Percentiles rank a stretch among this genome's conserved stretches.
Conservation (phyloP, 148 eudicot species). For the Chenopodium quinoa region DNA sequence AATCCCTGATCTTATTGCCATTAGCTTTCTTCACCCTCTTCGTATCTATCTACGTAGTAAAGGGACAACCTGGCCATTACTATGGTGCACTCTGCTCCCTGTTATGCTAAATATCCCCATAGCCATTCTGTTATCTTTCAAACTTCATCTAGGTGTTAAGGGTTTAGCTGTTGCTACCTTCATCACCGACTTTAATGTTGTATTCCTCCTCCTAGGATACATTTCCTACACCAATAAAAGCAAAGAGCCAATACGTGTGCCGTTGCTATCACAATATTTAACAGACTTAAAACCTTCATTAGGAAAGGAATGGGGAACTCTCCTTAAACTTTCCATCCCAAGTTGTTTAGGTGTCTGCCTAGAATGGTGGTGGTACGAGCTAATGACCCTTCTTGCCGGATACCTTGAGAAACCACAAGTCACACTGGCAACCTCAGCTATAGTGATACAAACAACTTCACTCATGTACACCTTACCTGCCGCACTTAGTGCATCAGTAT, state of each 20-base stretch:
- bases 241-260: slow-evolving; percentile 30
- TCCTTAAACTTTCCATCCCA: slow-evolving; percentile 65
- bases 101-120: slow-evolving; percentile 60
- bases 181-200: slow-evolving; percentile 54
- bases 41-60: slow-evolving; percentile 71
- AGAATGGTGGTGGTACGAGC: slow-evolving; percentile 98
- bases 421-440: slow-evolving; percentile 74
- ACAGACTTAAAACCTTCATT: slow-evolving; percentile 29
- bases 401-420: slow-evolving; percentile 64
- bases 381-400: slow-evolving; percentile 83
- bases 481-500: slow-evolving; percentile 72
- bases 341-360: slow-evolving; percentile 75
- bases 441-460: slow-evolving; percentile 83
- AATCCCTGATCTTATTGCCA: slow-evolving; percentile 74
- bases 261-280: slow-evolving; percentile 31
- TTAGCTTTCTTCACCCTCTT: slow-evolving; percentile 75
- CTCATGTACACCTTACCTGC: slow-evolving; percentile 79
- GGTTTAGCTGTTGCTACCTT: slow-evolving; percentile 67
- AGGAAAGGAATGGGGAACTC: slow-evolving; percentile 58
- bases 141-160: slow-evolving; percentile 51
- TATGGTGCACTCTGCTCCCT: slow-evolving; percentile 66
- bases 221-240: slow-evolving; percentile 34
- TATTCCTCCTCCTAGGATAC: slow-evolving; percentile 55
- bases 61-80: slow-evolving; percentile 77
- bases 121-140: slow-evolving; percentile 52